A percentile compares a stretch with the other conserved stretches of the same genome.
phyloP scores from a whole-genome alignment of 2,329 filamentous ascomycete genomes.

The Chaetomiaceae sp. region DNA sequence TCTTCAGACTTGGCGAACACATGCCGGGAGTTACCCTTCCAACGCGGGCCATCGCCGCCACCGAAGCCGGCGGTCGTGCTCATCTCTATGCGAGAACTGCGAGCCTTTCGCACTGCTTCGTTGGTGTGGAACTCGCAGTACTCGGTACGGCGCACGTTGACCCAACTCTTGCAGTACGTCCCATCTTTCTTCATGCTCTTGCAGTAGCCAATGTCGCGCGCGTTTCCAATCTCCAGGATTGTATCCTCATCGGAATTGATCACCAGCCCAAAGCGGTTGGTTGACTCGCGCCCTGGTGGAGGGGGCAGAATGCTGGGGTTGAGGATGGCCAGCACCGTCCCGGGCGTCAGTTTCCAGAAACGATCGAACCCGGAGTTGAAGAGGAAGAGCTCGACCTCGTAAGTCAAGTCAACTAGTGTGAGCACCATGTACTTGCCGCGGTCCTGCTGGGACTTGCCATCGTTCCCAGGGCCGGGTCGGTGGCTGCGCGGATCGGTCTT shows the following conservation, averaged over 20 bases:
- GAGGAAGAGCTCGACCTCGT: constrained; percentile 84
- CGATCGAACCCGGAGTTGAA: constrained; percentile 86
- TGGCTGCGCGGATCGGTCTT: constrained; percentile 75
- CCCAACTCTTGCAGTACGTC: constrained; percentile 71
- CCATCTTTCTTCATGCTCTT: constrained; percentile 81
- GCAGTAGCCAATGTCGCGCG: constrained; percentile 84
- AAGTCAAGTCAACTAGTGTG: constrained; percentile 79
- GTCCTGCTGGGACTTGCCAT: constrained; percentile 47
- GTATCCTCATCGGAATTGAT: constrained; percentile 82
- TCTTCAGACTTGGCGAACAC: constrained; percentile 22
- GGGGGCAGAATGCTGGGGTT: constrained; percentile 91
- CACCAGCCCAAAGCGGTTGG: constrained; percentile 77
- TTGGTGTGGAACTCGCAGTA: constrained; percentile 93
- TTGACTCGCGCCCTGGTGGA: constrained; percentile 65
- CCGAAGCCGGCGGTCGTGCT: constrained; percentile 57
- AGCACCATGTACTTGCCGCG: constrained; percentile 89
- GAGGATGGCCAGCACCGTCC: constrained; percentile 86
- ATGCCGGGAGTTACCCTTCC: constrained; percentile 4
- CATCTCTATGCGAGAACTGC: constrained; percentile 66
- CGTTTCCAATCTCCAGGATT: constrained; percentile 78
- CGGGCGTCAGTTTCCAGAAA: constrained; percentile 89
- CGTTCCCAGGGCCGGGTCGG: constrained; percentile 38
- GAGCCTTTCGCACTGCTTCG: constrained; percentile 64
- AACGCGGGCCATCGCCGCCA: constrained; percentile 27
- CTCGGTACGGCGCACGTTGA: constrained; percentile 81